phyloP scores from a whole-genome alignment of 2,329 filamentous ascomycete genomes.

The Bisporella sp. region DNA sequence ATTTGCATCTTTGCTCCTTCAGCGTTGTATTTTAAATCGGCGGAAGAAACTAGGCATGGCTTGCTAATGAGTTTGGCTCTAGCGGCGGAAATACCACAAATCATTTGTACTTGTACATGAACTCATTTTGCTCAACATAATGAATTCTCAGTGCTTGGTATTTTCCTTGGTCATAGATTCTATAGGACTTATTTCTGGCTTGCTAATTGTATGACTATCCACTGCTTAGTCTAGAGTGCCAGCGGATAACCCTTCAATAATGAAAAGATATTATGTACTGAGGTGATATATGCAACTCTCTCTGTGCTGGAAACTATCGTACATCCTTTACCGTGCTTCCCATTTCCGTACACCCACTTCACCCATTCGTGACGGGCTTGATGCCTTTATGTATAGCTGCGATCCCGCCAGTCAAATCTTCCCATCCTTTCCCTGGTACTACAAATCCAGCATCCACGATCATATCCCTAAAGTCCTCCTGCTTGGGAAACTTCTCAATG shows the following conservation, averaged over 20 bases:
- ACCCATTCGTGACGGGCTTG: conserved; percentile 49
- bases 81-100: conserved; percentile 23
- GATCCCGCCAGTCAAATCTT: conserved; percentile 86
- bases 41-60: conserved; percentile 18
- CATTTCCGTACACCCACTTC: too few species aligned
- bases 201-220: too few species aligned
- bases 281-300: too few species aligned
- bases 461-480: conserved; percentile 78
- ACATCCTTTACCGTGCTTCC: too few species aligned
- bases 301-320: too few species aligned
- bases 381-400: conserved; percentile 96
- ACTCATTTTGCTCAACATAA: background rate
- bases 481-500: conserved; percentile 86
- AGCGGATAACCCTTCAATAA: too few species aligned
- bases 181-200: too few species aligned
- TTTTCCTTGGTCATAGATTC: too few species aligned
- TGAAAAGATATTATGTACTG: too few species aligned
- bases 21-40: conserved; percentile 30
- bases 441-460: conserved; percentile 79
- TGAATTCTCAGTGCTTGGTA: too few species aligned
- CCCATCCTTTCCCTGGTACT: conserved; percentile 75
- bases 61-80: conserved; percentile 19
- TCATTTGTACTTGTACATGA: conserved; percentile 14
- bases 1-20: conserved; percentile 23
- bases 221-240: too few species aligned